A percentile compares a stretch with the other conserved stretches of the same genome.
These are phyloP conservation scores for Podila clonocystis DNA, from an alignment of 192 early-diverging fungal genomes.

Conservation along the genomic window DNA sequence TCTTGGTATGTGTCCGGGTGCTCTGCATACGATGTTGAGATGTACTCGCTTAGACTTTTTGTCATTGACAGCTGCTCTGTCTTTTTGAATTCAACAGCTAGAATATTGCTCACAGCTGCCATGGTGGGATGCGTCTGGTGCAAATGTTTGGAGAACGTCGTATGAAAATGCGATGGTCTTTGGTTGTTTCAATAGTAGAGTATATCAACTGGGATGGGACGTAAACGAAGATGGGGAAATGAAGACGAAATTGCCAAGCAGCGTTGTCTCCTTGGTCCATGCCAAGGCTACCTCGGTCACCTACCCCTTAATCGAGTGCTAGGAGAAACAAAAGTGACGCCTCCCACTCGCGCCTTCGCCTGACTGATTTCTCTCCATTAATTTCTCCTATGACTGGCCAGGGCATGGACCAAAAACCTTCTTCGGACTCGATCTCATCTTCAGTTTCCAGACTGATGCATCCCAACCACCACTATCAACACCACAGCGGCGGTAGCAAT, in stretches of 20 bases:
- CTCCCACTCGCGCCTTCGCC: no score
- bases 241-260: no score
- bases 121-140: not conserved
- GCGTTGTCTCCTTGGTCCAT: no score
- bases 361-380: no score
- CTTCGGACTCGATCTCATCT: not conserved
- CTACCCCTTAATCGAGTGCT: no score
- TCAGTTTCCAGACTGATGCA: not conserved
- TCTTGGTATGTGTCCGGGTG: constrained; percentile 87
- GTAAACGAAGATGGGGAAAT: no score
- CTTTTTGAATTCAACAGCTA: constrained; percentile 64
- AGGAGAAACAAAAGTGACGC: no score
- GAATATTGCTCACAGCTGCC: constrained; percentile 57
- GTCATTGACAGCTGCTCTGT: constrained; percentile 69
- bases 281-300: no score
- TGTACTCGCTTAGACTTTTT: constrained; percentile 71
- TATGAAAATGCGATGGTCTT: no score
- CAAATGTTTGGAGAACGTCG: not conserved
- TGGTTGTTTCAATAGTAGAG: no score
- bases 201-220: no score
- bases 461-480: not conserved
- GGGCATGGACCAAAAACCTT: not conserved
- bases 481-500: not conserved
- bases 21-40: constrained; percentile 83
- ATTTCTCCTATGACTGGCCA: not conserved